Percentiles rank a stretch among this genome's conserved stretches.
Conservation (phyloP, 2,329 filamentous ascomycete genomes). For the Paraphoma chrysanthemicola region DNA sequence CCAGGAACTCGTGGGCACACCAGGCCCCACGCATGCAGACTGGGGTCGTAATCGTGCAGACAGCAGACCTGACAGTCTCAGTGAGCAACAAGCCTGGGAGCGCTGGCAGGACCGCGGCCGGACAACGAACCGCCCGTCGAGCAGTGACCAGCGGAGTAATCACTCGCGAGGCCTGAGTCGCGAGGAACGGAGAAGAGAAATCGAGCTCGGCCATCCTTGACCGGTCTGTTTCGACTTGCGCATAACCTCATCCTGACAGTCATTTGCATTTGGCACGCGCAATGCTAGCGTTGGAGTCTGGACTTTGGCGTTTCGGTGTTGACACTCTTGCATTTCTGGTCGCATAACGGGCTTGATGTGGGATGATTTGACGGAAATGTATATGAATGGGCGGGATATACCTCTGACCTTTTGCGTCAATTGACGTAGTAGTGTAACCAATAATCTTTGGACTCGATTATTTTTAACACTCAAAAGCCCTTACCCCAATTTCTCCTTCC, state of each 20-base stretch:
- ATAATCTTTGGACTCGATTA: not conserved
- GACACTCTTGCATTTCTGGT: conserved; percentile 1
- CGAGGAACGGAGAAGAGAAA: conserved; percentile 50
- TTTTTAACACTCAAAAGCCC: not conserved
- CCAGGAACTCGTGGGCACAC: conserved; percentile 42
- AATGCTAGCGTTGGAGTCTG: conserved; percentile 18
- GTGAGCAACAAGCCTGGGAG: conserved; percentile 38
- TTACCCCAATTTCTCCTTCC: no score
- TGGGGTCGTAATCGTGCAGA: conserved; percentile 30
- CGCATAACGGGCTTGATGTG: conserved; percentile 1
- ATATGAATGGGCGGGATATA: conserved; percentile 8
- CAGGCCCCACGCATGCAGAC: conserved; percentile 25
- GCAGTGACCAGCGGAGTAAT: conserved; percentile 29
- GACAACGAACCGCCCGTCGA: conserved; percentile 32
- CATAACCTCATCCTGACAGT: not conserved
- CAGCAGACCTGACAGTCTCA: conserved; percentile 36
- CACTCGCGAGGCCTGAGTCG: conserved; percentile 46
- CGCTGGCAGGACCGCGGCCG: conserved; percentile 40
- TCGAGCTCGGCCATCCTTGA: conserved; percentile 45
- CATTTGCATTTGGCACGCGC: conserved; percentile 1
- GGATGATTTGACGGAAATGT: conserved; percentile 1
- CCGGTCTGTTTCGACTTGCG: not conserved
- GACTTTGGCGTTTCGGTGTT: conserved; percentile 14
- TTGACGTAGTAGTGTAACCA: conserved; percentile 1
- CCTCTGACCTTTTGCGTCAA: conserved; percentile 11